Percentiles rank a stretch among this genome's conserved stretches.
Evolutionary conservation across 148 eudicot genomes (phyloP).

Genomic region (Rhododendron ovatum): DNA sequence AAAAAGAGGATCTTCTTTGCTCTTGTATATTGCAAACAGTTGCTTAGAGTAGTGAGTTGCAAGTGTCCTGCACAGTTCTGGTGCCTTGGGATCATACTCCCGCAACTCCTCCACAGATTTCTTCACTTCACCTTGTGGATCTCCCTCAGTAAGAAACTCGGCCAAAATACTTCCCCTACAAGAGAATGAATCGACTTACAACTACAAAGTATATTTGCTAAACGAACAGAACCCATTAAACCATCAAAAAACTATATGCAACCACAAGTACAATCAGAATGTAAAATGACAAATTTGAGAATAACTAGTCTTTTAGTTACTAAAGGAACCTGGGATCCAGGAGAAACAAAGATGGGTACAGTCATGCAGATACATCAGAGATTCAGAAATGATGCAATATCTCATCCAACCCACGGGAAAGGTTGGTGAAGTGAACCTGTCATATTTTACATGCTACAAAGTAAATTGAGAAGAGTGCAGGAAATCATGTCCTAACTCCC

Average conservation of each 20-base stretch:
- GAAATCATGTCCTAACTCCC: not conserved
- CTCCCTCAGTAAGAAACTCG: constrained; percentile 60
- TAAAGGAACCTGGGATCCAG: not conserved
- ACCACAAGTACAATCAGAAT: not conserved
- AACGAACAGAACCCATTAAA: not conserved
- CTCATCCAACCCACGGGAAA: not conserved
- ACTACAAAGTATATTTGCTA: not conserved
- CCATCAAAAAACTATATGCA: not conserved
- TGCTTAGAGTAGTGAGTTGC: constrained; percentile 72
- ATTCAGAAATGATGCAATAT: not conserved
- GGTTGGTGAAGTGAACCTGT: not conserved
- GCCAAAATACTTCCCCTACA: constrained; percentile 57
- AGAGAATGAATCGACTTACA: constrained; percentile 6
- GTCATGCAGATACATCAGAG: not conserved
- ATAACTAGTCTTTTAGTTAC: not conserved
- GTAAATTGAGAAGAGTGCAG: not conserved
- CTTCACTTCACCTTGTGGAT: constrained; percentile 38
- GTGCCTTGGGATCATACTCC: constrained; percentile 31
- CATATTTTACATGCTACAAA: not conserved
- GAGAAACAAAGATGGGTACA: not conserved
- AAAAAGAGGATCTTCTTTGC: constrained; percentile 52
- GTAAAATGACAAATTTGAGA: not conserved
- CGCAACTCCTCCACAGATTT: constrained; percentile 61
- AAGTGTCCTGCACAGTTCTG: constrained; percentile 47
- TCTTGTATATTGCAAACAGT: constrained; percentile 58